Conservation (phyloP, 148 eudicot species). For the Chenopodium quinoa region DNA sequence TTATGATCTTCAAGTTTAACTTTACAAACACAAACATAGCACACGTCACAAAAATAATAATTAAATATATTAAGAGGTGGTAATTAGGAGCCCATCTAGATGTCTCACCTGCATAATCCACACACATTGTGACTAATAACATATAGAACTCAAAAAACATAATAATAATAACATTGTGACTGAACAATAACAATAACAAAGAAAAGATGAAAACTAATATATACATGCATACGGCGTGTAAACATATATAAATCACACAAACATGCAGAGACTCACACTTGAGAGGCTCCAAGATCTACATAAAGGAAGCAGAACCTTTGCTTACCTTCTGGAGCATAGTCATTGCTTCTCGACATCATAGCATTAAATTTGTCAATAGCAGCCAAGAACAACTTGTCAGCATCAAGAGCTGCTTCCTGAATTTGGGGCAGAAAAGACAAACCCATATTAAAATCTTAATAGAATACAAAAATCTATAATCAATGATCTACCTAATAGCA, state of each 20-base stretch:
- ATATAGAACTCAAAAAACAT: background rate
- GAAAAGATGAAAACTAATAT: too few relatives aligned
- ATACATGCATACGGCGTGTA: background rate
- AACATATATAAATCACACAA: background rate
- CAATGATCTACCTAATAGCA: background rate
- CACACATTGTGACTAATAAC: background rate
- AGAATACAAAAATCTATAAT: background rate
- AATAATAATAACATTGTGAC: too few relatives aligned
- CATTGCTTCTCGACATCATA: constrained; percentile 86
- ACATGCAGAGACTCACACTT: background rate
- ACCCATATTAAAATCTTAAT: background rate
- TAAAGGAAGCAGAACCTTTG: background rate
- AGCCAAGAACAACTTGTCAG: constrained; percentile 89
- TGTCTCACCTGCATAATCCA: background rate
- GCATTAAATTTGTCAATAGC: constrained; percentile 97
- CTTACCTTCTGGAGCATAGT: constrained; percentile 84
- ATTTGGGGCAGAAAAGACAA: constrained; percentile 10
- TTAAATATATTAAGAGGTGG: too few relatives aligned
- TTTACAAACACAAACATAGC: background rate
- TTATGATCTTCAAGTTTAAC: background rate
- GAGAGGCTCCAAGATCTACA: background rate
- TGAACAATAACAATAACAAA: background rate
- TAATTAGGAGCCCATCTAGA: background rate
- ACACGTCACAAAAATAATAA: background rate
- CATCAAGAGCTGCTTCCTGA: constrained; percentile 88